These are phyloP conservation scores for Ballota nigra DNA, from an alignment of 257 asterid genomes.

Conservation along the genomic window DNA sequence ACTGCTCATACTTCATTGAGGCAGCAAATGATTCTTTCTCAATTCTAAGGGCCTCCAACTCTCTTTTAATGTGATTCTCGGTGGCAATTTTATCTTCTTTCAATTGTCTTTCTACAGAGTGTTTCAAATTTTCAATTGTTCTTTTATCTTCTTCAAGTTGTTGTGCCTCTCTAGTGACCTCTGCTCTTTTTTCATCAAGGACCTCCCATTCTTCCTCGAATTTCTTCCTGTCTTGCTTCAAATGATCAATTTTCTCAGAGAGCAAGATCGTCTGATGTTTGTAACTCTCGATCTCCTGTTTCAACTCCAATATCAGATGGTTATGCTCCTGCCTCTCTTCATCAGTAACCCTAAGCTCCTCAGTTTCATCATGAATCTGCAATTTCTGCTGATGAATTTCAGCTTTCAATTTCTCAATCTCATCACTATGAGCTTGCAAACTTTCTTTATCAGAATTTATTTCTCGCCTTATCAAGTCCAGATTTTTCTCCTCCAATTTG, in stretches of 20 bases:
- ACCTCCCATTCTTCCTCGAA: constrained; percentile 87
- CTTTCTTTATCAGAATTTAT: constrained; percentile 48
- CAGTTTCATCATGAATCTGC: constrained; percentile 45
- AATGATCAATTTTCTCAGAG: constrained; percentile 55
- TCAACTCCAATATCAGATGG: constrained; percentile 52
- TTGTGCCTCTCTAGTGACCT: constrained; percentile 37
- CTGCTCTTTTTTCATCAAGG: constrained; percentile 69
- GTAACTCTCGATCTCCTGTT: constrained; percentile 68
- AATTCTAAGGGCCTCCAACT: constrained; percentile 60
- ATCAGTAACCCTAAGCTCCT: constrained; percentile 48
- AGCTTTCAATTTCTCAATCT: constrained; percentile 55
- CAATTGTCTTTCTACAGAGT: constrained; percentile 47
- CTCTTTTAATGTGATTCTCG: constrained; percentile 52
- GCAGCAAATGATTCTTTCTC: constrained; percentile 77
- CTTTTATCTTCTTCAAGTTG: constrained; percentile 53
- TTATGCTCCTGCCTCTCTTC: constrained; percentile 58
- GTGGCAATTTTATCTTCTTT: constrained; percentile 51
- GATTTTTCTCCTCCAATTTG: constrained; percentile 48
- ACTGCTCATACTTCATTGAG: constrained; percentile 57
- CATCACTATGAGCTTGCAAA: constrained; percentile 44
- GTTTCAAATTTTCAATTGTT: constrained; percentile 39
- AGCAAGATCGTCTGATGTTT: constrained; percentile 46
- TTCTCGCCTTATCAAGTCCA: constrained; percentile 44
- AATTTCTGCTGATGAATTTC: constrained; percentile 50
- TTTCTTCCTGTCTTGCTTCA: constrained; percentile 63